Evolutionary conservation across 176 grass and related monocot genomes (phyloP).

Genomic region (Triticum aestivum): IWGSC_CS_RefSeq_v2.1 NC_057806.1:414902345-414902844

Average conservation of each 20-base stretch:
- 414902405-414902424: slow-evolving; percentile 96
- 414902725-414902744: slow-evolving; percentile 47
- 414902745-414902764: slow-evolving; percentile 65
- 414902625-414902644: slow-evolving; percentile 41
- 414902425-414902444: neutral
- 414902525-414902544: neutral
- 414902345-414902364: slow-evolving; percentile 42
- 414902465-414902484: neutral
- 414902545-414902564: slow-evolving; percentile 58
- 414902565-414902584: slow-evolving; percentile 50
- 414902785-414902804: slow-evolving; percentile 46
- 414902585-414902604: slow-evolving; percentile 57
- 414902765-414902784: slow-evolving; percentile 11
- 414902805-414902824: slow-evolving; percentile 34
- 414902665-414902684: slow-evolving; percentile 54
- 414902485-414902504: neutral
- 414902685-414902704: slow-evolving; percentile 50
- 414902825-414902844: slow-evolving; percentile 34
- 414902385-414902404: slow-evolving; percentile 83
- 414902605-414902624: slow-evolving; percentile 47
- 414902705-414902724: slow-evolving; percentile 59
- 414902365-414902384: slow-evolving; percentile 92
- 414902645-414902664: slow-evolving; percentile 54
- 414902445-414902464: neutral
- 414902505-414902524: slow-evolving; percentile 1